Conservation (phyloP, 2,329 filamentous ascomycete species). For the Clonostachys byssicola region DNA sequence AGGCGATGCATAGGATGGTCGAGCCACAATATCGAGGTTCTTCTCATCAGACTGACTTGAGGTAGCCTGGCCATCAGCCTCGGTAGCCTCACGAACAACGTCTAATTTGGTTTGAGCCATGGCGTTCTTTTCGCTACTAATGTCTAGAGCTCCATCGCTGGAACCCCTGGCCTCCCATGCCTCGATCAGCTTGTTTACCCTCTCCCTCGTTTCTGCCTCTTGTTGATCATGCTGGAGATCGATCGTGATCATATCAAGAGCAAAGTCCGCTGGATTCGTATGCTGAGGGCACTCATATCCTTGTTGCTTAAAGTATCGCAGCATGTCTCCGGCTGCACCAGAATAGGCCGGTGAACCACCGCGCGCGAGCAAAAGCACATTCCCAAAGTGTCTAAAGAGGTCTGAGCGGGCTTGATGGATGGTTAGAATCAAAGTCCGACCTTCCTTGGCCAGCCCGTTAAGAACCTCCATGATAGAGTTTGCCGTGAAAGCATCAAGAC, state of each 20-base stretch:
- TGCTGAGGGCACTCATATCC: constrained; percentile 63
- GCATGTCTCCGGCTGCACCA: constrained; percentile 59
- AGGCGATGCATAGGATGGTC: constrained; percentile 7
- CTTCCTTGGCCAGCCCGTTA: constrained; percentile 65
- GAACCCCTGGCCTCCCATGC: constrained; percentile 39
- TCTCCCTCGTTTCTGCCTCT: constrained; percentile 58
- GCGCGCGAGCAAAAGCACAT: constrained; percentile 64
- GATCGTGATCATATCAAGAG: constrained; percentile 71
- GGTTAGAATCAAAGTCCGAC: constrained; percentile 70
- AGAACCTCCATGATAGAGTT: constrained; percentile 74
- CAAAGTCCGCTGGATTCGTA: constrained; percentile 76
- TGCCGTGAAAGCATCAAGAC: constrained; percentile 74
- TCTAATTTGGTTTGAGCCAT: not conserved
- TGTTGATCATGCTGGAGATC: constrained; percentile 63
- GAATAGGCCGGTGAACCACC: constrained; percentile 67
- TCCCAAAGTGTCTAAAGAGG: constrained; percentile 67
- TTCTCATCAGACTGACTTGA: not conserved
- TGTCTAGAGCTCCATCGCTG: too few species aligned
- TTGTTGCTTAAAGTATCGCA: constrained; percentile 55
- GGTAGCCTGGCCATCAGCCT: not conserved
- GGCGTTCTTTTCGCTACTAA: not conserved
- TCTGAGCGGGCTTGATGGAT: constrained; percentile 76
- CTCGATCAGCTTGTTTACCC: constrained; percentile 57
- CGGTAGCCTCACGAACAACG: not conserved
- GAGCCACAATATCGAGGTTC: not conserved